Conservation (phyloP, 139 green algal species). For the Tetraselmis striata region DNA sequence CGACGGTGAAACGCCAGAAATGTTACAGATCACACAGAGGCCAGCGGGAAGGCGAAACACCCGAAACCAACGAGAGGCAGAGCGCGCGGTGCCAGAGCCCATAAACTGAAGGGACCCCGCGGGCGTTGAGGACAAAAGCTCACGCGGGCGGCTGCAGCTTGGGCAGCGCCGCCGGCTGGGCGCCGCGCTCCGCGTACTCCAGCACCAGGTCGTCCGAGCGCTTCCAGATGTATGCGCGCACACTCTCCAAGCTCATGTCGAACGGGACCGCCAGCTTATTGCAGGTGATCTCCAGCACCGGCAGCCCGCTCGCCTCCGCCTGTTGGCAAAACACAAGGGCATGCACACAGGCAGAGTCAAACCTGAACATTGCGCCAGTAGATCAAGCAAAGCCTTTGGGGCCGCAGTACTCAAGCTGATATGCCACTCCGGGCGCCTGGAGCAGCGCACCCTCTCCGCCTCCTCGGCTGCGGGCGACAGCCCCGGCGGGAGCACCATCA, state of each 20-base stretch:
- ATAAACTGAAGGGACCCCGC: no score
- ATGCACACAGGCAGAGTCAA: conserved; percentile 5
- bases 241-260: conserved; percentile 70
- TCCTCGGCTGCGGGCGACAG: background rate
- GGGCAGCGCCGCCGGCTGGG: background rate
- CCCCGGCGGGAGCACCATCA: background rate
- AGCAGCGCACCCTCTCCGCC: background rate
- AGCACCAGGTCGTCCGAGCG: conserved; percentile 74
- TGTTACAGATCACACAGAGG: no score
- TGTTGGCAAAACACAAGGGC: conserved; percentile 9
- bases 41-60: no score
- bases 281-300: conserved; percentile 47
- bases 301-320: conserved; percentile 4
- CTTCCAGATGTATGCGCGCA: conserved; percentile 84
- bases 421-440: no score
- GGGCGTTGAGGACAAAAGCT: no score
- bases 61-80: no score
- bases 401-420: no score
- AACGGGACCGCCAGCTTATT: conserved; percentile 64
- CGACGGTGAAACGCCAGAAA: no score
- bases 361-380: background rate
- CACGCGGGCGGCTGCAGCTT: background rate
- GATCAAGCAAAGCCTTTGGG: no score
- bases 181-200: conserved; percentile 31
- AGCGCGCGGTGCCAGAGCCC: no score